Conservation (phyloP, 805 yeast genomes). For the Ogataea nitratoaversa region DNA sequence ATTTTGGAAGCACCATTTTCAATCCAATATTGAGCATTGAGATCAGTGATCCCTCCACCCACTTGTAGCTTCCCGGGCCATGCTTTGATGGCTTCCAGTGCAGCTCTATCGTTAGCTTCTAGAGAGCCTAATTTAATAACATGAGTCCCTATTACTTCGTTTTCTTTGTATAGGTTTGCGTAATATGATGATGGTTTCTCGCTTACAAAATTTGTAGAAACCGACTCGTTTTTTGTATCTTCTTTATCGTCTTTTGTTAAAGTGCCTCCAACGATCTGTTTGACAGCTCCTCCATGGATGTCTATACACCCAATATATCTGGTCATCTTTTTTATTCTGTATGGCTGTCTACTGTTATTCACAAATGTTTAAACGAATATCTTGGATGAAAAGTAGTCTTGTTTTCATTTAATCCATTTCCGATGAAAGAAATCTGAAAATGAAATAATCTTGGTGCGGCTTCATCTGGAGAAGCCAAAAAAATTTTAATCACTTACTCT, state of each 20-base stretch:
- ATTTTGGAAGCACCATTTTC: conserved; percentile 78
- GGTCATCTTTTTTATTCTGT: conserved; percentile 50
- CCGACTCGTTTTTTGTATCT: conserved; percentile 31
- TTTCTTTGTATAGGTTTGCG: conserved; percentile 60
- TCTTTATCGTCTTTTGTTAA: conserved; percentile 52
- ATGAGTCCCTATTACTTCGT: conserved; percentile 73
- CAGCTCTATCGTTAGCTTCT: conserved; percentile 77
- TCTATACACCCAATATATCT: conserved; percentile 92
- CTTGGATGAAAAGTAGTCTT: not conserved
- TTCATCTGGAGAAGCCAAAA: not conserved
- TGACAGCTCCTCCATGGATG: conserved; percentile 90
- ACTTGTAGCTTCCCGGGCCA: conserved; percentile 79
- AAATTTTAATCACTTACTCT: not conserved
- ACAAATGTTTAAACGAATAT: no score
- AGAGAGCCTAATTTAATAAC: conserved; percentile 85
- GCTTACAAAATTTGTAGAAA: conserved; percentile 76
- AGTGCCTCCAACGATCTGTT: conserved; percentile 96
- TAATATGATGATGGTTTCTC: conserved; percentile 69
- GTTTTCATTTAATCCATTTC: not conserved
- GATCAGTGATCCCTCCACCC: conserved; percentile 85
- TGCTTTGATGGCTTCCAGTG: conserved; percentile 62
- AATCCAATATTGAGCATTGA: conserved; percentile 77
- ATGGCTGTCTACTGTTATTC: no score
- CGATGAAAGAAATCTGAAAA: not conserved
- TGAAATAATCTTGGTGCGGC: no score